phyloP scores from a whole-genome alignment of 805 yeast genomes.

The Candida broadrunensis region DNA sequence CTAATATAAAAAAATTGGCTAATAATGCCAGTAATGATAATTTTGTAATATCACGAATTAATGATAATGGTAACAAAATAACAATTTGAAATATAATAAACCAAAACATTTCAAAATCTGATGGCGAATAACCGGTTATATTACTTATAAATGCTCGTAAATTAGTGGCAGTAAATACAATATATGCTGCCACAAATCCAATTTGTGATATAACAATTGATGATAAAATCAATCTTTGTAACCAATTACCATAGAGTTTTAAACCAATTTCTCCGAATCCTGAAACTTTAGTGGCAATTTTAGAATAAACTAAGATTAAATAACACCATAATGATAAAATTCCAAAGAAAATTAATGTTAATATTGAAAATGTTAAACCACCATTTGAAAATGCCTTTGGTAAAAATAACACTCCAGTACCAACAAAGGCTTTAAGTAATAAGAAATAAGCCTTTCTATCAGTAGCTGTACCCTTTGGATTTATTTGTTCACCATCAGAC shows the following conservation, averaged over 20 bases:
- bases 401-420: slow-evolving; percentile 70
- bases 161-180: slow-evolving; percentile 75
- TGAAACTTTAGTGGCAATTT: slow-evolving; percentile 57
- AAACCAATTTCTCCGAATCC: slow-evolving; percentile 80
- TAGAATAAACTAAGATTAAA: slow-evolving; percentile 57
- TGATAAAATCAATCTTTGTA: slow-evolving; percentile 59
- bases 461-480: slow-evolving; percentile 63
- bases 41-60: slow-evolving; percentile 73
- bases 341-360: slow-evolving; percentile 58
- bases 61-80: slow-evolving; percentile 63
- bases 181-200: slow-evolving; percentile 80
- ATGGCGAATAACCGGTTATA: slow-evolving; percentile 39
- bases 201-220: slow-evolving; percentile 71
- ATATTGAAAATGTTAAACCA: slow-evolving; percentile 59
- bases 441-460: slow-evolving; percentile 70
- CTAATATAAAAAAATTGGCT: slow-evolving; percentile 67
- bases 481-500: slow-evolving; percentile 8
- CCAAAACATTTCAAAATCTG: slow-evolving; percentile 35
- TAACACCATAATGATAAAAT: slow-evolving; percentile 77
- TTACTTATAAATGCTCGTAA: slow-evolving; percentile 58
- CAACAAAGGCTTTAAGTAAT: slow-evolving; percentile 70
- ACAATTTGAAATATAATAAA: slow-evolving; percentile 55
- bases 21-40: slow-evolving; percentile 67
- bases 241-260: slow-evolving; percentile 59
- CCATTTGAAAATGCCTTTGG: slow-evolving; percentile 74